phyloP scores from a whole-genome alignment of 257 asterid species.

The Primulina tabacum region DNA sequence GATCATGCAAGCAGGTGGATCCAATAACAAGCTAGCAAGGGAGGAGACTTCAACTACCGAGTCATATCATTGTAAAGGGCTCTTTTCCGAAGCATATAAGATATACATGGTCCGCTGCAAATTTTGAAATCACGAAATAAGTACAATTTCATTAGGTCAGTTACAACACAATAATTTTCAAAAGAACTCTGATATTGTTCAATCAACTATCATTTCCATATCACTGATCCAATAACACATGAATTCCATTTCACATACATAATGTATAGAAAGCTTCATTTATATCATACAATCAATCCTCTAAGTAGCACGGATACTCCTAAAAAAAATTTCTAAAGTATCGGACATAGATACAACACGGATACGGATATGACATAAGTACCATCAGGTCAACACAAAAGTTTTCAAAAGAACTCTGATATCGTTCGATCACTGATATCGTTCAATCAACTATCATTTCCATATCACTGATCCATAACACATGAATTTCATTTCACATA shows the following conservation, averaged over 20 bases:
- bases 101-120: slow-evolving; percentile 88
- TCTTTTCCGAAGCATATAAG: slow-evolving; percentile 92
- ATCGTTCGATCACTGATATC: neutral
- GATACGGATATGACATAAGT: neutral
- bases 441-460: neutral
- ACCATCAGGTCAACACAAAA: slow-evolving; percentile 5
- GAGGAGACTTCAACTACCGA: slow-evolving; percentile 46
- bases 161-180: slow-evolving; percentile 1
- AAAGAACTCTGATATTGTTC: neutral
- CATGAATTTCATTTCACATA: neutral
- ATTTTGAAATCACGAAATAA: slow-evolving; percentile 17
- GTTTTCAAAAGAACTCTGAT: neutral
- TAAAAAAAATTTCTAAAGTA: too few relatives aligned
- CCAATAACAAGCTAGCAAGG: slow-evolving; percentile 6
- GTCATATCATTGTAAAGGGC: slow-evolving; percentile 99
- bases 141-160: neutral
- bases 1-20: slow-evolving; percentile 14
- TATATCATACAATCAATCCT: too few relatives aligned
- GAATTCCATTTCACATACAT: neutral
- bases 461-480: neutral
- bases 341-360: too few relatives aligned
- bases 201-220: neutral
- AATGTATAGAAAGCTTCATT: neutral
- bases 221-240: neutral
- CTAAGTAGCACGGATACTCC: too few relatives aligned